These are phyloP conservation scores for Scheffersomyces ergatensis DNA, from an alignment of 805 yeast species.

Conservation along the genomic window DNA sequence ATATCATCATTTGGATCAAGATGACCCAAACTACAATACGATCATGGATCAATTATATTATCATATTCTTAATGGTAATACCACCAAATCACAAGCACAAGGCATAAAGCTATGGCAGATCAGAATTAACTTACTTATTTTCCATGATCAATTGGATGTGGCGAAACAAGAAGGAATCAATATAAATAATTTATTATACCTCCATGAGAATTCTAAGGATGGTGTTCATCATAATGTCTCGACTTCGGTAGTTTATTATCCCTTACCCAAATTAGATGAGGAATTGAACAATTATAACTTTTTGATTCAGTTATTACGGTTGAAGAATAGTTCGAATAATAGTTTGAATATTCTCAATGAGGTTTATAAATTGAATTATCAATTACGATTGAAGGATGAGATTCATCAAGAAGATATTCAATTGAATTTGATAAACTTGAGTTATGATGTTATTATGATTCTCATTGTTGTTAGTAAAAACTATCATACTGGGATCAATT, in stretches of 20 bases:
- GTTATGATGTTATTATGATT: conserved; percentile 28
- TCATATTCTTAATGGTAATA: conserved; percentile 9
- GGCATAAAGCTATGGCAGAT: conserved; percentile 30
- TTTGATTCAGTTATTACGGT: conserved; percentile 33
- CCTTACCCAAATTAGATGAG: conserved; percentile 34
- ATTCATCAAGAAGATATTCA: conserved; percentile 3
- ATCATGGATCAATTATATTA: conserved; percentile 14
- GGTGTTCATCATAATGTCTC: too few relatives aligned
- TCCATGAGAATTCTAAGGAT: conserved; percentile 22
- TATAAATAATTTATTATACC: conserved; percentile 33
- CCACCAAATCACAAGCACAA: not conserved
- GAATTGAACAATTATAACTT: conserved; percentile 24
- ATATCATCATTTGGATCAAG: not conserved
- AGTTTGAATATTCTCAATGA: conserved; percentile 39
- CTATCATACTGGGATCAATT: conserved; percentile 23
- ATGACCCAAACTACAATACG: too few relatives aligned
- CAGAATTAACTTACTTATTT: conserved; percentile 28
- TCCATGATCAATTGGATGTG: conserved; percentile 22
- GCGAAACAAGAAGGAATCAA: conserved; percentile 38
- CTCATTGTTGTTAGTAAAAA: conserved; percentile 28
- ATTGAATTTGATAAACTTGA: conserved; percentile 23
- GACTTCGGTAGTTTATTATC: conserved; percentile 16
- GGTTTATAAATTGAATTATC: conserved; percentile 41
- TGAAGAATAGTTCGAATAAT: conserved; percentile 18
- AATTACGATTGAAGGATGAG: conserved; percentile 22